Percentiles rank a stretch among this genome's conserved stretches.
Evolutionary conservation across 1,284 basidiomycete species (phyloP).

Genomic region (Ceratobasidium sp.): DNA sequence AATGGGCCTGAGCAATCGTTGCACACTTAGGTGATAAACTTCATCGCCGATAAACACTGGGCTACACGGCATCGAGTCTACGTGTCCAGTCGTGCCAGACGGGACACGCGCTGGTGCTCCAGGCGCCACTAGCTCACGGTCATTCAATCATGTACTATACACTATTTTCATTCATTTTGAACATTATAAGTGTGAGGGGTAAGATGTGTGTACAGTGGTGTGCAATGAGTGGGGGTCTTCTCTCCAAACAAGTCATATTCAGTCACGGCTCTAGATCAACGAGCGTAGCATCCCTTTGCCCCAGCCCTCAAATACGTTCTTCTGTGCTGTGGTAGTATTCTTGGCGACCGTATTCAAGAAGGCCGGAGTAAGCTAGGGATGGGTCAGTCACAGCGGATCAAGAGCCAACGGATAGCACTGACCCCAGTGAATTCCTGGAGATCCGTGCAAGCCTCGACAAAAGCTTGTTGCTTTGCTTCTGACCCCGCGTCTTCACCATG

Average conservation of each 20-base stretch:
- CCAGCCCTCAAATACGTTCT: constrained; percentile 36
- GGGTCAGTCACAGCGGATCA: background rate
- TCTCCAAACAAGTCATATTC: background rate
- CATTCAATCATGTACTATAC: background rate
- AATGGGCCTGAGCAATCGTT: no score
- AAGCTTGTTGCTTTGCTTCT: constrained; percentile 32
- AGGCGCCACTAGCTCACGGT: constrained; percentile 15
- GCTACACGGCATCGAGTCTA: background rate
- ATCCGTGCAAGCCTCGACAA: constrained; percentile 32
- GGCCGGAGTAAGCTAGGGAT: background rate
- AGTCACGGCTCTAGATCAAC: constrained; percentile 15
- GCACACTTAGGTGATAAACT: background rate
- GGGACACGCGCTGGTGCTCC: background rate
- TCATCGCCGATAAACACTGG: background rate
- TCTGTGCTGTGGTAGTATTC: constrained; percentile 15
- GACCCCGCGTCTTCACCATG: constrained; percentile 25
- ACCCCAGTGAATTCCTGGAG: constrained; percentile 27
- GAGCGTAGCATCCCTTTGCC: constrained; percentile 36
- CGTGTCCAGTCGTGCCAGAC: background rate
- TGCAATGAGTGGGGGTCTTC: constrained; percentile 29
- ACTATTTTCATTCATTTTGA: constrained; percentile 28
- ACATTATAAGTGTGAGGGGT: constrained; percentile 5
- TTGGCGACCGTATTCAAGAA: constrained; percentile 25
- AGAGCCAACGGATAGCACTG: background rate
- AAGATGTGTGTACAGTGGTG: background rate